Percentiles rank a stretch among this genome's conserved stretches.
These are phyloP conservation scores for Cordyceps cateniannulata DNA, from an alignment of 2,329 filamentous ascomycete genomes.

Conservation along the genomic window DNA sequence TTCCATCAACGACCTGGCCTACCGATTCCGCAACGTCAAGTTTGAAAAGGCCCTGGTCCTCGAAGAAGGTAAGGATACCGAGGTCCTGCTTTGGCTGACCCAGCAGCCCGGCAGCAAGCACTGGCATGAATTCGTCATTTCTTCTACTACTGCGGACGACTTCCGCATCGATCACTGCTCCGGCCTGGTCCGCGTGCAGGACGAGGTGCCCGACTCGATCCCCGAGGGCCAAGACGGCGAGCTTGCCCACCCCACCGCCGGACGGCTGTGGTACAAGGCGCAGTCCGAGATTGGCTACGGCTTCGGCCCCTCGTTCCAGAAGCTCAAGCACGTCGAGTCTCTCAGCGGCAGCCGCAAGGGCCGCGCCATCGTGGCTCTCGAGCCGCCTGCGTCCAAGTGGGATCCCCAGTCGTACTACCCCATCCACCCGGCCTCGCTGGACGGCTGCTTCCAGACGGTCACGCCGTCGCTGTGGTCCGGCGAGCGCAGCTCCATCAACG, in stretches of 20 bases:
- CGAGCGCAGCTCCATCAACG: conserved; percentile 16
- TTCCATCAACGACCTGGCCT: neutral
- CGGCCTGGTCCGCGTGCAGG: neutral
- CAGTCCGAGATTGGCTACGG: neutral
- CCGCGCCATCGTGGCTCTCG: neutral
- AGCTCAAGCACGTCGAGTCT: conserved; percentile 5
- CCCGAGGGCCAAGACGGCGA: neutral
- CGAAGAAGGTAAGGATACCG: neutral
- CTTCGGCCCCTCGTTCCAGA: conserved; percentile 2
- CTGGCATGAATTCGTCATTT: conserved; percentile 1
- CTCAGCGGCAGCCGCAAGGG: neutral
- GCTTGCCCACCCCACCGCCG: neutral
- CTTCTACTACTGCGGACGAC: neutral
- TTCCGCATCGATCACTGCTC: conserved; percentile 2
- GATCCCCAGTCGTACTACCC: conserved; percentile 18
- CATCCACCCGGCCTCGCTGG: conserved; percentile 30
- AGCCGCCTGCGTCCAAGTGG: neutral
- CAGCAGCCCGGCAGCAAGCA: neutral
- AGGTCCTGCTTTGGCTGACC: neutral
- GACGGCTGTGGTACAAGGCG: conserved; percentile 4
- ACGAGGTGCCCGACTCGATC: neutral
- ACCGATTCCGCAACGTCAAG: conserved; percentile 7
- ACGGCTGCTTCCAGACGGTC: conserved; percentile 23
- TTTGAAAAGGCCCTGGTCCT: conserved; percentile 7
- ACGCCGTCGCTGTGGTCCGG: conserved; percentile 16